Evolutionary conservation across 2,329 filamentous ascomycete species (phyloP), one percentile per base, ranked within the genome.

Genomic region (Aspergillus niger): DNA sequence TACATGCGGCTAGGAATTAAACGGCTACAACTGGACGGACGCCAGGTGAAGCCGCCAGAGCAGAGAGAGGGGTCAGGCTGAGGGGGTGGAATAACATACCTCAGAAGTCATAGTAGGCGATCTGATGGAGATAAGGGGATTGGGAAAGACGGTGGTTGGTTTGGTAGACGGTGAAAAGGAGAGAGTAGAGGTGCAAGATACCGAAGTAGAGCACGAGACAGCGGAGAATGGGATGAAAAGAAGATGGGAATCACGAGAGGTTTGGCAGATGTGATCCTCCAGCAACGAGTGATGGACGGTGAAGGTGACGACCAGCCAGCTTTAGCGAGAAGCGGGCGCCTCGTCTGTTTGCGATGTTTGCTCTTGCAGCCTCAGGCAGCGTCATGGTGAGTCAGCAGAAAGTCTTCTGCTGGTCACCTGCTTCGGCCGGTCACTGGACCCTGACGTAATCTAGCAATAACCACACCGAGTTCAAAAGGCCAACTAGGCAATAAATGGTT

Each of bases 91-190:
- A 82, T 60, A 64, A 74, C 85, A 73, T 84, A 88, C 85, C 81
- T 88, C 85, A 80, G 83, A 84, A 77, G 83, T 82, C 85, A 87
- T 87, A 75, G 73, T 85, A 76, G 72, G 65, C 69, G 68, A 65
- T 66, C 69, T 62, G 61, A 89, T 90, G 87, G 85, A 66, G 63
- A 58, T 65, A 59, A 58, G 51, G 56, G 57, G 59, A 43, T 59
- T 58, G 55, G 60, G 58, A 55, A 55, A 66, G 63, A 59, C 65
- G 60, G 61, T 67, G 63, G 69, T 66, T 66, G 63, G 58, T 20
- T 66, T 60, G 63, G 62, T 59, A 68, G 58, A 59, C 28, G 55
- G 61, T 57, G 57, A 52, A 54, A 38, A 55, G 61, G 51, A 51
- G 53, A 59, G 47, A 63, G 58, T 36, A 44, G 61, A 60, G 59